phyloP scores from a whole-genome alignment of 129 eudicot species.

The Deinandra increscens region DNA sequence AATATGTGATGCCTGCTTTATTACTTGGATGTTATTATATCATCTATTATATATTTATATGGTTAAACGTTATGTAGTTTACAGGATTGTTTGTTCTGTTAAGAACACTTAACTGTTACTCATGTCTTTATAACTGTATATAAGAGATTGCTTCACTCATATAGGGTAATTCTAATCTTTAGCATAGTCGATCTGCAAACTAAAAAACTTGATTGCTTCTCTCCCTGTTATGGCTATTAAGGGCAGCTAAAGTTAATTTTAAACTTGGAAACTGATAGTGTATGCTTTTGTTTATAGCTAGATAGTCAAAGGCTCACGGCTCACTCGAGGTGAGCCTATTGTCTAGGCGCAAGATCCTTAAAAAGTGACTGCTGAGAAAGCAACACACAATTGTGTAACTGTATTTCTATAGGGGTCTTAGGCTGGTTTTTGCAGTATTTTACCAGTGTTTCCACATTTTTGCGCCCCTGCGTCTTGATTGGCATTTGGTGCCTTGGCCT shows the following conservation, averaged over 20 bases:
- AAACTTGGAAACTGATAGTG: not conserved
- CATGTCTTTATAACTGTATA: not conserved
- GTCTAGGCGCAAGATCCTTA: too few species aligned
- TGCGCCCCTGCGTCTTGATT: too few species aligned
- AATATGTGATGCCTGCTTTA: not conserved
- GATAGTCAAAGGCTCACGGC: too few species aligned
- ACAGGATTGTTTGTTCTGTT: not conserved
- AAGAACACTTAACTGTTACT: not conserved
- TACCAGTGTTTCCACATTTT: too few species aligned
- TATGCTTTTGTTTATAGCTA: not conserved
- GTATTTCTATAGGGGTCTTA: too few species aligned
- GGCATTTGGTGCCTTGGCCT: too few species aligned
- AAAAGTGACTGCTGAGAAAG: too few species aligned
- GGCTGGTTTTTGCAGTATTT: too few species aligned
- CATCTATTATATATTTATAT: not conserved
- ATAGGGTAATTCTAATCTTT: not conserved
- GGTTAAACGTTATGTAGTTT: not conserved
- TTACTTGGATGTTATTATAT: not conserved
- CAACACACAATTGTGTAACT: too few species aligned
- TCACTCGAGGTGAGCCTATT: too few species aligned
- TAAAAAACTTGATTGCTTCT: not conserved
- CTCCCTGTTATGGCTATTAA: not conserved
- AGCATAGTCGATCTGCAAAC: not conserved
- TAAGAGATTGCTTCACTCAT: constrained; percentile 10
- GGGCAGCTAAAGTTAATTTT: not conserved